A percentile compares a stretch with the other conserved stretches of the same genome.
Evolutionary conservation across 2,329 filamentous ascomycete species (phyloP).

Genomic region (Colletotrichum filicis): DNA sequence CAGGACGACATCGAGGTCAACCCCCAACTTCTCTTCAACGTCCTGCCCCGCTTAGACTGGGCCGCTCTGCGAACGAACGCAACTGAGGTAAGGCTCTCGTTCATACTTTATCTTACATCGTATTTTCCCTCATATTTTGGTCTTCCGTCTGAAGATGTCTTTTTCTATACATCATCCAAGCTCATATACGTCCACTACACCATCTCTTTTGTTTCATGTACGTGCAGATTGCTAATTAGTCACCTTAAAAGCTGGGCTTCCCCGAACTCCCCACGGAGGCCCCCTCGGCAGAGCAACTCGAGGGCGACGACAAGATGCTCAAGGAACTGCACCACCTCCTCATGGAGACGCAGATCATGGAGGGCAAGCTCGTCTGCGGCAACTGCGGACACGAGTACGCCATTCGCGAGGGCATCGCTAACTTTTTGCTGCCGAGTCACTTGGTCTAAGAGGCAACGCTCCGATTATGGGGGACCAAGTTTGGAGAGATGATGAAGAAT

Average conservation of each 20-base stretch:
- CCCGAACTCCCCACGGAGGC: conserved; percentile 75
- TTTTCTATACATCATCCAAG: neutral
- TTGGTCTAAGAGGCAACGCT: conserved; percentile 67
- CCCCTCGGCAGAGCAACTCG: conserved; percentile 70
- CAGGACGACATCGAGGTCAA: conserved; percentile 86
- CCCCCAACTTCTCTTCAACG: conserved; percentile 81
- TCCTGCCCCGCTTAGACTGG: conserved; percentile 92
- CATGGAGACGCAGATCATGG: conserved; percentile 88
- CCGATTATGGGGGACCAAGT: neutral
- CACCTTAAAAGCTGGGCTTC: conserved; percentile 75
- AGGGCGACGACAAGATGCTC: conserved; percentile 75
- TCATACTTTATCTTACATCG: neutral
- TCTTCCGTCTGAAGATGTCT: neutral
- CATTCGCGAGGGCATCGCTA: conserved; percentile 95
- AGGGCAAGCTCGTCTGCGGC: conserved; percentile 90
- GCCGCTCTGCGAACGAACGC: conserved; percentile 79
- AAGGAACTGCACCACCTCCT: conserved; percentile 84
- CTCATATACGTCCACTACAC: neutral
- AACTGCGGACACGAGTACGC: conserved; percentile 95
- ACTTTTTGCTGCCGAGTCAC: conserved; percentile 94
- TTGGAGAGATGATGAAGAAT: neutral
- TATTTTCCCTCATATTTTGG: neutral
- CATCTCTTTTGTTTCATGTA: neutral
- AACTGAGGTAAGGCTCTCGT: conserved; percentile 73
- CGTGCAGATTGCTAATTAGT: conserved; percentile 7